Evolutionary conservation across 2,329 filamentous ascomycete species (phyloP), one percentile per base, ranked within the genome.

Genomic region (Calonectria honghensis): DNA sequence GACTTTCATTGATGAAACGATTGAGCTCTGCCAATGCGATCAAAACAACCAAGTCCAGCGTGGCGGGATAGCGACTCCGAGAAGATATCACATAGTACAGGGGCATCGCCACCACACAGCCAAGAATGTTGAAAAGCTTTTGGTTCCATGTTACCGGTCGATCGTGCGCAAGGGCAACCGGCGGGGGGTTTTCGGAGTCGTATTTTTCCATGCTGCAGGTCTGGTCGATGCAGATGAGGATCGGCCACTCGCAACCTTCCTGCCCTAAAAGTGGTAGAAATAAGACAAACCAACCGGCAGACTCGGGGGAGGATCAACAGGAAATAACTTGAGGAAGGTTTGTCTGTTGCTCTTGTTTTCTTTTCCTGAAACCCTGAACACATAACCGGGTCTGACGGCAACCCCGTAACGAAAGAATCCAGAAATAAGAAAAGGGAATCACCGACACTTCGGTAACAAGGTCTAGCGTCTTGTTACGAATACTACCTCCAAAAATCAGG

Each of bases 41-140:
- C n/a, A 45, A 20, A 13, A 54, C 48, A 2, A 68, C 20, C 27
- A 68, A 18, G 18, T 68, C 65, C 10, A 68, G 65, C 27, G 35
- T 57, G 5, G 51, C 50, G 14, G 50, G 65, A 45, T 63, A 70
- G 20, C 4, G 31, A 29, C 57, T 41, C 2, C 57, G 57, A 13
- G 57, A 63, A 3, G 57, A 63, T 41, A 63, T 41, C 2, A 63
- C 14, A 10, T 45, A 63, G 41, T 52, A 45, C 41, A 70, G 14
- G 18, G 68, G 51, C 57, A 70, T 52, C 1, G 57, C 45, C 27
- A 52, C 16, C 4, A 52, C 48, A 29, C 68, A 63, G 16, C 57
- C 68, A n/a, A 70, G 3, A 13, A 64, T 20, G 57, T 70, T 70
- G 57, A 64, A 52, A 10, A 64, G 14, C 27, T 70, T 70, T 32